phyloP scores from a whole-genome alignment of 2,329 filamentous ascomycete genomes.

The Talaromyces albobiverticillius region DNA sequence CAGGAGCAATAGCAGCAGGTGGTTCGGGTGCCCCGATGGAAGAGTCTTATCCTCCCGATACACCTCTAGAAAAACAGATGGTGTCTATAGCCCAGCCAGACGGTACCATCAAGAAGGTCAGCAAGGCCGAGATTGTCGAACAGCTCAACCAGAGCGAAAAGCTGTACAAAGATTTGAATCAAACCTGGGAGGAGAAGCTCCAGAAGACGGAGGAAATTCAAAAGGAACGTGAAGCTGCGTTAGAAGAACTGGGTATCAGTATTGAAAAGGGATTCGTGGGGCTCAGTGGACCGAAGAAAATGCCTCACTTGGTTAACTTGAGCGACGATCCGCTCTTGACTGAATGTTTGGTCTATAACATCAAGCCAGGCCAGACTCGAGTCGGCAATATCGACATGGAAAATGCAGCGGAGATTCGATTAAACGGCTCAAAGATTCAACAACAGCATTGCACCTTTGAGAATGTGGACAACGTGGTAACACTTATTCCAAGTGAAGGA shows the following conservation, averaged over 20 bases:
- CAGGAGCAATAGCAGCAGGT: slow-evolving; percentile 25
- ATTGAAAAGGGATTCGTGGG: slow-evolving; percentile 98
- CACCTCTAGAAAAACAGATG: slow-evolving; percentile 90
- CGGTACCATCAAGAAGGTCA: slow-evolving; percentile 88
- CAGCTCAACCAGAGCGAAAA: slow-evolving; percentile 96
- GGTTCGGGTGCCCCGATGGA: slow-evolving; percentile 61
- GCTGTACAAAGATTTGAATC: slow-evolving; percentile 89
- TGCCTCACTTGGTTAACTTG: slow-evolving; percentile 97
- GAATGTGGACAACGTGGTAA: slow-evolving; percentile 90
- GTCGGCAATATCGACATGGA: slow-evolving; percentile 91
- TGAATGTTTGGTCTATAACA: slow-evolving; percentile 95
- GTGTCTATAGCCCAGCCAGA: slow-evolving; percentile 88
- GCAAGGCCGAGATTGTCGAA: slow-evolving; percentile 96
- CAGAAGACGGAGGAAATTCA: slow-evolving; percentile 95
- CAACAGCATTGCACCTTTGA: slow-evolving; percentile 93
- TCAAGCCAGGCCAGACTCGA: slow-evolving; percentile 90
- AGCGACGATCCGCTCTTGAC: slow-evolving; percentile 92
- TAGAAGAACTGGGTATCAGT: slow-evolving; percentile 96
- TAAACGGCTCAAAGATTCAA: slow-evolving; percentile 91
- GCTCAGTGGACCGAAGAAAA: slow-evolving; percentile 94
- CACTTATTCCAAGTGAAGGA: slow-evolving; percentile 81
- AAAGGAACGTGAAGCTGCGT: slow-evolving; percentile 89
- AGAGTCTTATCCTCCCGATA: slow-evolving; percentile 87
- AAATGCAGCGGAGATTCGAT: slow-evolving; percentile 78
- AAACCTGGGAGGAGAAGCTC: slow-evolving; percentile 98